Evolutionary conservation across 2,329 filamentous ascomycete species (phyloP).

Genomic region (Onygenales sp.): DNA sequence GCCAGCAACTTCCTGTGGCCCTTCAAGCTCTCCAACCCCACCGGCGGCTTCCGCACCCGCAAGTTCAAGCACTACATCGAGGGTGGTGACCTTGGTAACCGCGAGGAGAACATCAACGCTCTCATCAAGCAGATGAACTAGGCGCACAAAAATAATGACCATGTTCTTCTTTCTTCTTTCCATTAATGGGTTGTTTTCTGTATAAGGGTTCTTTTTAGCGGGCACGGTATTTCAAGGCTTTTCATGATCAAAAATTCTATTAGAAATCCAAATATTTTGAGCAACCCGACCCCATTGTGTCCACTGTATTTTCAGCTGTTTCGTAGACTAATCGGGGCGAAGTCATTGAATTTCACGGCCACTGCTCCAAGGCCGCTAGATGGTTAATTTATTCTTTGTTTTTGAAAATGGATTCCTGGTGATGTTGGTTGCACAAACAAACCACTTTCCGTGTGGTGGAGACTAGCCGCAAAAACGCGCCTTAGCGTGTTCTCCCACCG

Average conservation of each 20-base stretch:
- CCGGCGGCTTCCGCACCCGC: constrained; percentile 84
- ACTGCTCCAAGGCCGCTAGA: too few relatives aligned
- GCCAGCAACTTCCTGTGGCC: constrained; percentile 99
- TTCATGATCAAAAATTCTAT: neutral
- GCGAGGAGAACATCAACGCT: constrained; percentile 94
- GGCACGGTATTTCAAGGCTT: neutral
- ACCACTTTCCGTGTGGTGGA: neutral
- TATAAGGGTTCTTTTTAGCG: constrained; percentile 5
- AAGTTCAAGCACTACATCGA: constrained; percentile 99
- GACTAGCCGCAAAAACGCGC: neutral
- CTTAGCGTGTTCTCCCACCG: neutral
- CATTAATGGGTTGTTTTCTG: constrained; percentile 2
- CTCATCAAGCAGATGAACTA: constrained; percentile 99
- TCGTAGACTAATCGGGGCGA: neutral
- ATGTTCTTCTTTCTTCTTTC: neutral
- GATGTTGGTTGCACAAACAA: neutral
- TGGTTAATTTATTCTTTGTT: too few relatives aligned
- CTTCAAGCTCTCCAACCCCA: constrained; percentile 99
- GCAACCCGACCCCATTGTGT: neutral
- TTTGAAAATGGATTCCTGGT: neutral
- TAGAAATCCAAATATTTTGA: constrained; percentile 4
- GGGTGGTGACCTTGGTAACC: constrained; percentile 97
- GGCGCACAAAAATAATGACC: constrained; percentile 9
- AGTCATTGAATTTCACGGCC: neutral
- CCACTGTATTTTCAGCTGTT: neutral